Base-by-base conservation (phyloP, 176 grass and related monocot genomes). In the Aegilops speltoides region DNA sequence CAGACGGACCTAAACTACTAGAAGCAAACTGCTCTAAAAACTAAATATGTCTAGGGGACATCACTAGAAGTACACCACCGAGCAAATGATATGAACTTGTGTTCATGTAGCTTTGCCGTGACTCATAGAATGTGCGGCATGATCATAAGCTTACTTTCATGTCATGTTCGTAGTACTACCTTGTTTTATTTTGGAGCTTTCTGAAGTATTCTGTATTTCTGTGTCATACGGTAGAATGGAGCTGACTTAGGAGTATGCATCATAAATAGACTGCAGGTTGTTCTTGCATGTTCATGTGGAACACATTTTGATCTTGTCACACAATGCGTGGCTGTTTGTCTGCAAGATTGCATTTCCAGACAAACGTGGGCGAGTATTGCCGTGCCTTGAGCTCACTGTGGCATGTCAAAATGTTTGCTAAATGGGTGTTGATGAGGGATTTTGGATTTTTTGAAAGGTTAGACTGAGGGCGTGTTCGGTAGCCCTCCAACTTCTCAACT, bases 311-410 rank as follows among this genome's bases (percentile, higher is more conserved):
- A 73, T 73, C 1, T 10, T 63, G 26, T 52, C 84, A 2, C 75
- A 79, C n/a, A 72, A 48, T 7, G 41, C 34, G 56, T 28, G 29
- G 28, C 68, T 41, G 25, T 26, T 66, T 81, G 8, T 76, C 52
- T 17, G 25, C 36, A 68, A 48, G 20, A n/a, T 89, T 85, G 83
- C 61, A 85, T 89, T 77, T 29, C 8, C 16, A 70, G 25, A 46
- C 7, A 75, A 77, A 68, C 8, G 7, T 77, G 36, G 40, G 23
- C 29, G 3, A 72, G 7, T 74, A 56, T 86, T 43, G 10, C 13
- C 64, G 71, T 90, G 45, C 34, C 57, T 37, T 70, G 37, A 68
- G 64, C 31, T 48, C 37, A 64, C 16, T 32, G 7, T 76, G 16
- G 8, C 26, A 71, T 71, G 23, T 10, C 25, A 54, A 48, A 22